These are phyloP conservation scores for Cryphonectria parasitica DNA, from an alignment of 2,329 filamentous ascomycete genomes.

Conservation along the genomic window DNA sequence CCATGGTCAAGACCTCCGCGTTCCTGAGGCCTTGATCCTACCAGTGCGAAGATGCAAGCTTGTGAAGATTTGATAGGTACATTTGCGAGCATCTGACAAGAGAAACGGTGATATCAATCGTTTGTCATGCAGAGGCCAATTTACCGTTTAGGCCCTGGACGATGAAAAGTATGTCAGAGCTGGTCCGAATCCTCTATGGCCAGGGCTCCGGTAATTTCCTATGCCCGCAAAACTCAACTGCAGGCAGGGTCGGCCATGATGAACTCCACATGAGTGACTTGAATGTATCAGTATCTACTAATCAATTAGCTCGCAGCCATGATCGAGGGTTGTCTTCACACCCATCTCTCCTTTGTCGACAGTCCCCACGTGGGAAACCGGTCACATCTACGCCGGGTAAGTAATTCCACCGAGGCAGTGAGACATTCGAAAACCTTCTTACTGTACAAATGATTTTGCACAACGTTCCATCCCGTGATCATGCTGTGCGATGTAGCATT, in stretches of 20 bases:
- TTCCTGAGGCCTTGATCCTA: neutral
- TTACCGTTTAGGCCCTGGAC: neutral
- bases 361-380: neutral
- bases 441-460: neutral
- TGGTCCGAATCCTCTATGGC: neutral
- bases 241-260: too few species aligned
- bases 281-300: neutral
- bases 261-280: neutral
- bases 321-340: neutral
- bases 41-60: neutral
- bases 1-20: neutral
- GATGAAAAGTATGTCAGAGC: too few species aligned
- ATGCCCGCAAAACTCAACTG: neutral
- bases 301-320: neutral
- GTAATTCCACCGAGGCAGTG: neutral
- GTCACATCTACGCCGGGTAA: neutral
- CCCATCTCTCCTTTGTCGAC: neutral
- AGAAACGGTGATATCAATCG: neutral
- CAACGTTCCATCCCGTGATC: too few species aligned
- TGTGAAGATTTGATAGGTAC: neutral
- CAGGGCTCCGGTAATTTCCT: neutral
- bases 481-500: slow-evolving; percentile 8
- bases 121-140: too few species aligned
- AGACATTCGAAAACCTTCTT: slow-evolving; percentile 8
- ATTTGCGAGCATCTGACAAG: neutral